Evolutionary conservation across 768 basidiomycete genomes (phyloP).

Genomic region (Lentinula aciculospora): DNA sequence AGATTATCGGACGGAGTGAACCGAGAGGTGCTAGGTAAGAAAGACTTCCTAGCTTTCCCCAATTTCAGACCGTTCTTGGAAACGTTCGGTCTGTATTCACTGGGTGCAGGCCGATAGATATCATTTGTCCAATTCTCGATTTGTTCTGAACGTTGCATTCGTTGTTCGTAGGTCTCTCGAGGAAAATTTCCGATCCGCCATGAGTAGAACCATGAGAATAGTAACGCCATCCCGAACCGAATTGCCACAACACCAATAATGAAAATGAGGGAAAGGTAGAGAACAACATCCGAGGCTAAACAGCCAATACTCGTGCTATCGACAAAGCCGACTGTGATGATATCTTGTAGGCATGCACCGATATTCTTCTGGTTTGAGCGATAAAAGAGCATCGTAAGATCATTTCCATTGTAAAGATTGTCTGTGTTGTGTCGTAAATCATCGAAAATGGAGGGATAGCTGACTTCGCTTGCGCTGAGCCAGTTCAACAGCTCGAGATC

Average conservation of each 20-base stretch:
- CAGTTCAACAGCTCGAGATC: conserved; percentile 82
- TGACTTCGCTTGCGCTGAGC: conserved; percentile 77
- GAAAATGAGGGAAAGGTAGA: conserved; percentile 93
- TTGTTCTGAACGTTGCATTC: conserved; percentile 82
- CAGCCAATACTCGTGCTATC: conserved; percentile 95
- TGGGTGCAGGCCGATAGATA: conserved; percentile 91
- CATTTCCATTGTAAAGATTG: conserved; percentile 73
- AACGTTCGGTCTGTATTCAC: conserved; percentile 86
- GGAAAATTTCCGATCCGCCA: conserved; percentile 93
- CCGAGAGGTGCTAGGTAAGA: conserved; percentile 65
- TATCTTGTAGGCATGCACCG: conserved; percentile 81
- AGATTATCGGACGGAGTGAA: conserved; percentile 71
- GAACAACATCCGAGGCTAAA: conserved; percentile 90
- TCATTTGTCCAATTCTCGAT: conserved; percentile 97
- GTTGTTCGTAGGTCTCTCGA: conserved; percentile 86
- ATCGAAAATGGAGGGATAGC: conserved; percentile 81
- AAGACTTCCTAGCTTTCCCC: conserved; percentile 45
- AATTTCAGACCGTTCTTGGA: conserved; percentile 57
- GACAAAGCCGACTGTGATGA: conserved; percentile 86
- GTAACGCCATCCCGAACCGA: conserved; percentile 93
- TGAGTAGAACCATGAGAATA: conserved; percentile 98
- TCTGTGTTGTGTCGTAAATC: conserved; percentile 56
- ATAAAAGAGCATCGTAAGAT: conserved; percentile 81
- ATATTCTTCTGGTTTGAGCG: conserved; percentile 64
- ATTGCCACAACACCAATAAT: conserved; percentile 96